Conservation (phyloP, 2,329 filamentous ascomycete species). For the Stenocarpella maydis region DNA sequence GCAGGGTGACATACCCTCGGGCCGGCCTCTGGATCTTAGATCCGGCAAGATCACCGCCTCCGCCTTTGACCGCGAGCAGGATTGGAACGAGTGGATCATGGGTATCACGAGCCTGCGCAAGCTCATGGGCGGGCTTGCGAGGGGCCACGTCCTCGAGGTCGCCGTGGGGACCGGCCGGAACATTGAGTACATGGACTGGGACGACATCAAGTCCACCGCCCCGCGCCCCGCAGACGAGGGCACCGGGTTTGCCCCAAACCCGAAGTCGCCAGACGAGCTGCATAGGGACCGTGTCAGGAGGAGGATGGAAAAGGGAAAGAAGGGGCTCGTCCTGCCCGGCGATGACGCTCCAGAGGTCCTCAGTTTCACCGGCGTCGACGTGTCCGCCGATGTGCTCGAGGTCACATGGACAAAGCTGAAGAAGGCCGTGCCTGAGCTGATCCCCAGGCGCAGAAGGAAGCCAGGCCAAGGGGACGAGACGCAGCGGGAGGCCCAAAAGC, state of each 20-base stretch:
- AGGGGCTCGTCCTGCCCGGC: slow-evolving; percentile 34
- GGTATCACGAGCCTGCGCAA: slow-evolving; percentile 62
- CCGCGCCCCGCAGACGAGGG: slow-evolving; percentile 37
- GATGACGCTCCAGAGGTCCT: slow-evolving; percentile 48
- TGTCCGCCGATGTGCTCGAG: slow-evolving; percentile 67
- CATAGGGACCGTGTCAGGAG: slow-evolving; percentile 38
- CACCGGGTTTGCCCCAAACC: slow-evolving; percentile 35
- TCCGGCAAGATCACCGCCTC: slow-evolving; percentile 53
- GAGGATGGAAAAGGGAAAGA: slow-evolving; percentile 35
- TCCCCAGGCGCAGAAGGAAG: slow-evolving; percentile 35
- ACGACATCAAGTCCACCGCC: slow-evolving; percentile 45
- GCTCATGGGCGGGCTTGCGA: slow-evolving; percentile 55
- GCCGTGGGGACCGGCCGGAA: slow-evolving; percentile 71
- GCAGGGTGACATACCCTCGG: slow-evolving; percentile 51
- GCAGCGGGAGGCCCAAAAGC: slow-evolving; percentile 41
- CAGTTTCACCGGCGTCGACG: slow-evolving; percentile 70
- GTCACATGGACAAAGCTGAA: slow-evolving; percentile 62
- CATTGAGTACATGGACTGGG: slow-evolving; percentile 66
- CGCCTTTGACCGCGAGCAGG: slow-evolving; percentile 66
- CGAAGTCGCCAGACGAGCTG: slow-evolving; percentile 37
- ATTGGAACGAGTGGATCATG: slow-evolving; percentile 64
- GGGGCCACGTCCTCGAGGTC: slow-evolving; percentile 68
- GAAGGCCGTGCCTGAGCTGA: slow-evolving; percentile 49
- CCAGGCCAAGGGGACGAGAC: neutral
- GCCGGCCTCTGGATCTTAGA: slow-evolving; percentile 56